A percentile compares a stretch with the other conserved stretches of the same genome.
Evolutionary conservation across 2,329 filamentous ascomycete genomes (phyloP).

Genomic region (Claviceps purpurea): DNA sequence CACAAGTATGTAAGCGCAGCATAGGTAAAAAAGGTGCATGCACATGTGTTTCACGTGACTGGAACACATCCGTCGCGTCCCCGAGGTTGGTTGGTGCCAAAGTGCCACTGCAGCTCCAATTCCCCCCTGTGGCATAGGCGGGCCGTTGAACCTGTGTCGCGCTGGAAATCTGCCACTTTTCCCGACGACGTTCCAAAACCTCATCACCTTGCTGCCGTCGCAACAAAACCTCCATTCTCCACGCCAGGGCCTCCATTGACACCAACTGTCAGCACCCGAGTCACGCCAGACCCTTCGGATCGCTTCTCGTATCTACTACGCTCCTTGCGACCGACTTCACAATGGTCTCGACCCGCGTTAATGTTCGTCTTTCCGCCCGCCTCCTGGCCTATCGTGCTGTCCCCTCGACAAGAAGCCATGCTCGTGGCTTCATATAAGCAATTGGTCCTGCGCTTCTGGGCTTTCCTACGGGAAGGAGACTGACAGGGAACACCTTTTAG

Average conservation of each 20-base stretch:
- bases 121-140: conserved; percentile 3
- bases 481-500: conserved; percentile 36
- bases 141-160: conserved; percentile 6
- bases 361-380: conserved; percentile 34
- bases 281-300: conserved; percentile 21
- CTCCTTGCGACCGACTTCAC: conserved; percentile 28
- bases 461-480: not conserved
- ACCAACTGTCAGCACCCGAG: conserved; percentile 24
- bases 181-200: conserved; percentile 29
- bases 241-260: conserved; percentile 30
- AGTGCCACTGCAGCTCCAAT: not conserved
- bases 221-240: conserved; percentile 26
- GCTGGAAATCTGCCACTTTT: conserved; percentile 34
- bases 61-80: not conserved
- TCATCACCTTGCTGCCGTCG: conserved; percentile 23
- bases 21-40: no score
- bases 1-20: no score
- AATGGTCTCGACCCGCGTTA: conserved; percentile 59
- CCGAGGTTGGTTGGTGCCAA: not conserved
- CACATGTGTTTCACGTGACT: not conserved
- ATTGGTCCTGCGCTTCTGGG: not conserved
- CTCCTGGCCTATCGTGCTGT: conserved; percentile 12
- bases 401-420: conserved; percentile 3
- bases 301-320: conserved; percentile 25
- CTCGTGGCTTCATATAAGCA: conserved; percentile 7